Evolutionary conservation across 129 eudicot genomes (phyloP).

Genomic region (Silybum marianum): DNA sequence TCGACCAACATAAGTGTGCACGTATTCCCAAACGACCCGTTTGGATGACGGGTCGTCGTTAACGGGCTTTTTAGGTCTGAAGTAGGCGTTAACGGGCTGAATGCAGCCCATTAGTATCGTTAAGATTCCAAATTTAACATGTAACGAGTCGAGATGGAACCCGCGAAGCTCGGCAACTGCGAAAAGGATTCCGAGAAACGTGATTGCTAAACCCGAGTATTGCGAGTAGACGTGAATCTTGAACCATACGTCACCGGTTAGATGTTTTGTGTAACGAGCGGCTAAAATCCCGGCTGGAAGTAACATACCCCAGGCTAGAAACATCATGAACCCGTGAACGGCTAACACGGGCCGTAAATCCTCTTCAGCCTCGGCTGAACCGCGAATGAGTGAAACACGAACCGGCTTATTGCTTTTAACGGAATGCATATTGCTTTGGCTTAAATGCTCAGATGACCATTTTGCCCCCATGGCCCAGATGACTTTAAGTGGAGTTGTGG

Average conservation of each 20-base stretch:
- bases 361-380: constrained; percentile 95
- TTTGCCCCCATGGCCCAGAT: constrained; percentile 97
- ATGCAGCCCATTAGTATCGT: constrained; percentile 66
- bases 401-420: constrained; percentile 77
- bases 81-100: constrained; percentile 80
- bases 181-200: constrained; percentile 84
- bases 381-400: constrained; percentile 74
- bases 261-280: constrained; percentile 83
- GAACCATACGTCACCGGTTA: constrained; percentile 83
- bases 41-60: constrained; percentile 51
- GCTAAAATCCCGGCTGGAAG: constrained; percentile 90
- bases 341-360: constrained; percentile 89
- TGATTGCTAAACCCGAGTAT: constrained; percentile 80
- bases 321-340: constrained; percentile 98
- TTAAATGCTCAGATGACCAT: constrained; percentile 77
- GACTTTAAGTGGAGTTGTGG: constrained; percentile 81
- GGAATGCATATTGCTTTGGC: constrained; percentile 85
- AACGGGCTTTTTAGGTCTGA: constrained; percentile 79
- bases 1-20: constrained; percentile 71
- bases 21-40: constrained; percentile 83
- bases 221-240: constrained; percentile 87
- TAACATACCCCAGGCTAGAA: constrained; percentile 93
- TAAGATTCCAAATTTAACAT: constrained; percentile 76
- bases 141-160: constrained; percentile 57
- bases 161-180: constrained; percentile 97